Percentiles rank a stretch among this genome's conserved stretches.
Conservation (phyloP, 2,329 filamentous ascomycete species). For the Domatiomyces catenatus region DNA sequence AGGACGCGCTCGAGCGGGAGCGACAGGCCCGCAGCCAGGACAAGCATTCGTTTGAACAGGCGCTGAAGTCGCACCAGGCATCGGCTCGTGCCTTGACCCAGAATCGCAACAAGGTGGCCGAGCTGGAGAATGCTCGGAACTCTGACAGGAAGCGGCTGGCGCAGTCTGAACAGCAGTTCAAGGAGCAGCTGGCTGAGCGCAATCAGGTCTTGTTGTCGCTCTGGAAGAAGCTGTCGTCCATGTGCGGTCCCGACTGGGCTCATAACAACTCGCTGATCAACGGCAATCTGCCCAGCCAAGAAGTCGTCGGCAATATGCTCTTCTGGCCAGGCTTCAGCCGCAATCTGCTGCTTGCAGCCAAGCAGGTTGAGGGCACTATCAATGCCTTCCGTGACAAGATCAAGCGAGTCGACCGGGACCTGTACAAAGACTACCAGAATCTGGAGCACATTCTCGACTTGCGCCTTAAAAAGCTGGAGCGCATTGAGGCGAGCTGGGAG, state of each 20-base stretch:
- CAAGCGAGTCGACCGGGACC: constrained; percentile 68
- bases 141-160: constrained; percentile 65
- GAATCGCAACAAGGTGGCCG: constrained; percentile 68
- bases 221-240: constrained; percentile 72
- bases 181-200: constrained; percentile 75
- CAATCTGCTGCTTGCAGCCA: constrained; percentile 74
- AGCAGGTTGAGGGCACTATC: constrained; percentile 69
- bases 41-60: constrained; percentile 72
- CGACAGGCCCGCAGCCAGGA: constrained; percentile 70
- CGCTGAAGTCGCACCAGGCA: constrained; percentile 74
- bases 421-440: constrained; percentile 80
- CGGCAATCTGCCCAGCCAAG: constrained; percentile 68
- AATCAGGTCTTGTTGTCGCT: constrained; percentile 77
- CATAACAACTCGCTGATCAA: constrained; percentile 81
- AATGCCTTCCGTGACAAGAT: constrained; percentile 65
- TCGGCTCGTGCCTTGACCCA: constrained; percentile 73
- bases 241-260: constrained; percentile 86
- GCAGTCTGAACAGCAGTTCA: constrained; percentile 61
- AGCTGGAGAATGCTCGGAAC: constrained; percentile 66
- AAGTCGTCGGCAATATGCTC: constrained; percentile 71
- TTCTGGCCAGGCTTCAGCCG: constrained; percentile 65
- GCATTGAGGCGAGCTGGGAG: constrained; percentile 64
- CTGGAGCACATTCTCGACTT: constrained; percentile 68
- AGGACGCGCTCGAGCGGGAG: constrained; percentile 83
- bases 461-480: constrained; percentile 71